Conservation (phyloP, 306 rosid genomes). For the Malus sieversii region DNA sequence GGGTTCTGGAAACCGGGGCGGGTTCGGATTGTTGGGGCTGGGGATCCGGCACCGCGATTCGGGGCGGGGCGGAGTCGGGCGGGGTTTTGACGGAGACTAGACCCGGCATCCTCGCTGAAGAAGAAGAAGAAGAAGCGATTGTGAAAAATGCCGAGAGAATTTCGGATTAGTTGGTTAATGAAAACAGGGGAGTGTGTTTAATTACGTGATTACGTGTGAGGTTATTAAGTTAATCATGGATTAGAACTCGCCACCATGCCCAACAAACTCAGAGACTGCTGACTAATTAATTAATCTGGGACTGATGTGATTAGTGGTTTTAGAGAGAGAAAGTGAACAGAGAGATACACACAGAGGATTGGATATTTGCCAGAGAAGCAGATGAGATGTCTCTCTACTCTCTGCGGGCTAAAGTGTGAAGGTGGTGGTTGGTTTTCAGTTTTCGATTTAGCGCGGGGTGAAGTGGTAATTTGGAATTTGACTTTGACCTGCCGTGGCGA, state of each 20-base stretch:
- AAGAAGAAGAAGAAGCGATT: not conserved
- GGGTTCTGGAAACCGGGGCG: slow-evolving; percentile 30
- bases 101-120: slow-evolving; percentile 59
- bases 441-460: not conserved
- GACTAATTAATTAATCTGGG: not conserved
- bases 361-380: not conserved
- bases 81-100: slow-evolving; percentile 73
- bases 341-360: not conserved
- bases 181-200: slow-evolving; percentile 7
- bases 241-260: slow-evolving; percentile 37
- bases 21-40: slow-evolving; percentile 49
- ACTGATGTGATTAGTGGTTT: not conserved
- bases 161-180: not conserved
- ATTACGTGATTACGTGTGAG: slow-evolving; percentile 2
- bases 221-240: slow-evolving; percentile 20
- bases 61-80: slow-evolving; percentile 51
- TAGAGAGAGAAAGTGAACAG: not conserved
- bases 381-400: slow-evolving; percentile 26
- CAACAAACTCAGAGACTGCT: slow-evolving; percentile 9
- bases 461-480: slow-evolving; percentile 8
- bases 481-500: not conserved
- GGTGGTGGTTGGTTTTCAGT: slow-evolving; percentile 16
- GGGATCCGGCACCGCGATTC: slow-evolving; percentile 51
- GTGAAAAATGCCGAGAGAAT: not conserved
- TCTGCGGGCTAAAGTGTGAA: slow-evolving; percentile 27